Evolutionary conservation across 805 yeast genomes (phyloP).

Genomic region (Tetrapisispora phaffii): DNA sequence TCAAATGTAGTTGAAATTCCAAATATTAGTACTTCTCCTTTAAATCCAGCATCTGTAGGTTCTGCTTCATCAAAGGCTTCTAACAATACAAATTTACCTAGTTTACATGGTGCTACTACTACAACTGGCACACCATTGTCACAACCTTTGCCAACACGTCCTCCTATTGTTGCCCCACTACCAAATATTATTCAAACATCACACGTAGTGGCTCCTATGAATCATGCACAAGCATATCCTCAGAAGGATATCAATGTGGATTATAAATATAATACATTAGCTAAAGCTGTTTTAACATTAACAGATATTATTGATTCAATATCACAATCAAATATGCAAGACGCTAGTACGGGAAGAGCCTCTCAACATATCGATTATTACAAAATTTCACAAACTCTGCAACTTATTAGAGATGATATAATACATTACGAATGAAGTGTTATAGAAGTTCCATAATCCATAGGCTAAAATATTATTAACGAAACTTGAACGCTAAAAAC

Average conservation of each 20-base stretch:
- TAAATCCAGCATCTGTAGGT: not conserved
- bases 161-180: not conserved
- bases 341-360: slow-evolving; percentile 1
- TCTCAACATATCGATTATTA: slow-evolving; percentile 1
- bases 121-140: not conserved
- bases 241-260: not conserved
- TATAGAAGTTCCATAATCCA: not conserved
- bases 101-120: not conserved
- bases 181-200: not conserved
- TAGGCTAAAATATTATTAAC: not conserved
- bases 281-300: slow-evolving; percentile 3
- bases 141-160: slow-evolving; percentile 3
- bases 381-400: slow-evolving; percentile 3
- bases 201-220: not conserved
- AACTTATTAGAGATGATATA: slow-evolving; percentile 3
- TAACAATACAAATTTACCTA: not conserved
- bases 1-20: not conserved
- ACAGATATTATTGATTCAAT: slow-evolving; percentile 1
- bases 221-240: not conserved
- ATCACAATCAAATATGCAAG: slow-evolving; percentile 1
- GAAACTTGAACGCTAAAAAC: not conserved
- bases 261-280: not conserved
- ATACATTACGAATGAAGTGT: slow-evolving; percentile 1
- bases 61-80: not conserved
- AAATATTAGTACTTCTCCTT: not conserved